These are phyloP conservation scores for Porcisia deanei DNA, from an alignment of 208 protist genomes.

Conservation along the genomic window DNA sequence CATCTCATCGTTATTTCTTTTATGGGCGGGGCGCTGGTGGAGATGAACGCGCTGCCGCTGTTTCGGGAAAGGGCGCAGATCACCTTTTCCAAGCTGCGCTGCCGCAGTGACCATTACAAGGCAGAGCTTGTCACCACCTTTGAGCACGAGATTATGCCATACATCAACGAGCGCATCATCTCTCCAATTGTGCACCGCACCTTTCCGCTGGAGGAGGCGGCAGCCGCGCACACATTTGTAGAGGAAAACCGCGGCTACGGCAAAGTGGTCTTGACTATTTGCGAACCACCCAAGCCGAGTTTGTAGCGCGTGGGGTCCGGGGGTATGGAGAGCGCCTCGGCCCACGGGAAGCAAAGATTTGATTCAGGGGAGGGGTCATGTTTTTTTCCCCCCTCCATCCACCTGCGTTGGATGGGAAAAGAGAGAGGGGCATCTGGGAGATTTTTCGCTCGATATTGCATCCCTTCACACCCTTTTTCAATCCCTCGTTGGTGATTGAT, in stretches of 20 bases:
- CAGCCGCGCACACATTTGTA: constrained; percentile 48
- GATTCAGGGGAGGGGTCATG: neutral
- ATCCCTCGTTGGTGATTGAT: neutral
- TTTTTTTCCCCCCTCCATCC: neutral
- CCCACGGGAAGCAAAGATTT: neutral
- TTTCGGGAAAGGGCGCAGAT: constrained; percentile 54
- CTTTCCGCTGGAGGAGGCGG: constrained; percentile 62
- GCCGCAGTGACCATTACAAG: constrained; percentile 61
- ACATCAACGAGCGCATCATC: constrained; percentile 56
- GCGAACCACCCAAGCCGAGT: constrained; percentile 1
- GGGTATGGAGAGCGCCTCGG: neutral
- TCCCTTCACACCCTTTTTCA: neutral
- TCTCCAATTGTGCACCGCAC: constrained; percentile 43
- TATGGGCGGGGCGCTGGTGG: constrained; percentile 57
- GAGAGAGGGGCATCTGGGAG: neutral
- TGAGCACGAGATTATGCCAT: constrained; percentile 59
- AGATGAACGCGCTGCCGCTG: constrained; percentile 53
- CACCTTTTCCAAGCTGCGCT: constrained; percentile 74
- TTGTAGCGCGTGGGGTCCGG: neutral
- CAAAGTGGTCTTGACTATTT: constrained; percentile 59
- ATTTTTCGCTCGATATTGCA: neutral
- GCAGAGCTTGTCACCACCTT: constrained; percentile 50
- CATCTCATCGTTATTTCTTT: constrained; percentile 65
- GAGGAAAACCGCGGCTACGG: constrained; percentile 54
- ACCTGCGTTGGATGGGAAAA: neutral